Base-by-base conservation (phyloP, 345 rosid species). In the Gossypium australe region DNA sequence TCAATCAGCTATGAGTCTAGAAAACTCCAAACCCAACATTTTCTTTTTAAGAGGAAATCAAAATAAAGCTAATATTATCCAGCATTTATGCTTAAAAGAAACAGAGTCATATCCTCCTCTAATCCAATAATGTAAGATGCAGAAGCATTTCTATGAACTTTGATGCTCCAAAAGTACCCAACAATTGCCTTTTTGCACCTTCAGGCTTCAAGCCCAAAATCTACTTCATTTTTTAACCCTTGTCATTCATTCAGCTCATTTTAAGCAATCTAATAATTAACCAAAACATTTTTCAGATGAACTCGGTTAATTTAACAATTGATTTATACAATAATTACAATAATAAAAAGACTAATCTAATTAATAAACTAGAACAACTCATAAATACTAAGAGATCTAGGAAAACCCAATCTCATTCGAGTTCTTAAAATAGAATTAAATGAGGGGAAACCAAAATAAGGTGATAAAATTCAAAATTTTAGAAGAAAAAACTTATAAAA, bases 1-100 rank as follows among this genome's bases (percentile, higher is more conserved):
- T 27, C 61, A 17, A 78, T 64, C 63, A 79, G 53, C 73, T 57
- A 17, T 68, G 13, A 60, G 16, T 7, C 22, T 7, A 41, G 18
- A 56, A 71, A 22, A 22, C 44, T 45, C 41, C 11, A 67, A 3
- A 18, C 17, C 4, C 1, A 0, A 64, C n/a, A 66, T 44, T 66
- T 45, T 44, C 29, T 5, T 44, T 43, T 18, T 4, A 18, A 34
- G 48, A 4, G 16, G 20, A 45, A 2, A 44, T 3, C 52, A 66
- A 44, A 64, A 65, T 64, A 43, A 65, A 60, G 18, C 1, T 27
- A 14, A 61, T 27, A 61, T 29, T 29, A 29, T 29, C 9, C 11
- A 29, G 11, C 11, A 27, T 29, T 43, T 2, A 1, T 13, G 18
- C 44, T 27, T 29, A 29, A 29, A 29, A 20, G 70, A 66, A 18